phyloP scores from a whole-genome alignment of 495 filamentous ascomycete species.

The Sporormia fimetaria region DNA sequence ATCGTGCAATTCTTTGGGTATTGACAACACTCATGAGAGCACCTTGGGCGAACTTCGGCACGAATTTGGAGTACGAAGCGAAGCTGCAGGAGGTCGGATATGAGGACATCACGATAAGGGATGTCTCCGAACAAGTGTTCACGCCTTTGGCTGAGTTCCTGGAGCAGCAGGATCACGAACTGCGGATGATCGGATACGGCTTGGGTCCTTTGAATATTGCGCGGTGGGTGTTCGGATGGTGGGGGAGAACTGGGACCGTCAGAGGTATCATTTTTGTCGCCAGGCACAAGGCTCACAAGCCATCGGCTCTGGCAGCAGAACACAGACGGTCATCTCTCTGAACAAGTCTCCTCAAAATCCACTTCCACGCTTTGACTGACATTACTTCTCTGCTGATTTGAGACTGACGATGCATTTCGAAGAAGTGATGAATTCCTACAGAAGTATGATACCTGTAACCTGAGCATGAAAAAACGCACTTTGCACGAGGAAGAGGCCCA shows the following conservation, averaged over 20 bases:
- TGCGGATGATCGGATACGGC: conserved; percentile 31
- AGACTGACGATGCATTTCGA: too few relatives aligned
- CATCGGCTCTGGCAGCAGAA: too few relatives aligned
- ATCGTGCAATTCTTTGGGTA: conserved; percentile 3
- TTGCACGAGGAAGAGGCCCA: too few relatives aligned
- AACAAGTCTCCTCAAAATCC: too few relatives aligned
- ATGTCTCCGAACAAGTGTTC: conserved; percentile 39
- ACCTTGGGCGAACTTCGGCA: conserved; percentile 21
- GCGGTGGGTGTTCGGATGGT: conserved; percentile 37
- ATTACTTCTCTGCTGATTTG: too few relatives aligned
- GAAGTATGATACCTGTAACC: too few relatives aligned
- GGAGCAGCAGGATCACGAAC: conserved; percentile 26
- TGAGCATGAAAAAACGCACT: too few relatives aligned
- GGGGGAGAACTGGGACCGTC: conserved; percentile 35
- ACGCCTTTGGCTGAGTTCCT: conserved; percentile 33
- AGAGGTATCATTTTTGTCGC: conserved; percentile 40
- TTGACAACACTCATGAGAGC: conserved; percentile 7
- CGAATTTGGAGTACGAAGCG: conserved; percentile 10
- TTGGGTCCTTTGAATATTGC: conserved; percentile 35
- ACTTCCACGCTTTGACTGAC: too few relatives aligned
- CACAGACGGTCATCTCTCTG: too few relatives aligned
- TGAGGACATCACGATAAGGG: conserved; percentile 34
- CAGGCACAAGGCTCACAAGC: too few relatives aligned
- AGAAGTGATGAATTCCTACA: too few relatives aligned
- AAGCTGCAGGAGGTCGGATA: conserved; percentile 33